Evolutionary conservation across 2,329 filamentous ascomycete genomes (phyloP), one percentile per base, ranked within the genome.

Genomic region (Fusarium torulosum): DNA sequence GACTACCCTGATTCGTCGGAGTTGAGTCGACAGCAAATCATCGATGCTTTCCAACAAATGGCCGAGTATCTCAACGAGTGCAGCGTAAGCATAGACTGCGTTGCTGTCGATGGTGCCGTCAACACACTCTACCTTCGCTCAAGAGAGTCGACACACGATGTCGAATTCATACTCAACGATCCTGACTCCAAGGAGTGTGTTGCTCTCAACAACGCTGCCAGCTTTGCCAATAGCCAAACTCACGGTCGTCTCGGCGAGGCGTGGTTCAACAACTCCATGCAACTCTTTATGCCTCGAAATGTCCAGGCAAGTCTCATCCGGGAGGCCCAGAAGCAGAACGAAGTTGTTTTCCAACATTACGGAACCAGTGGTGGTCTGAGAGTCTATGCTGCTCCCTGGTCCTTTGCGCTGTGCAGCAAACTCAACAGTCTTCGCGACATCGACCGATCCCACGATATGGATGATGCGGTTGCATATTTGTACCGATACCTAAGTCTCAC

Each of bases 221-320:
- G 35, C 27, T 69, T 63, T 21, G 70, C 70, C 44, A 67, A 72
- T 21, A 45, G n/a, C 11, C 41, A 60, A n/a, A 33, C 64, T 2
- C 49, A 63, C 2, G 69, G 53, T 7, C 42, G 19, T 13, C 70
- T 72, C n/a, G 70, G 70, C 10, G 46, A 63, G 13, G 50, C 66
- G 20, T 72, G 70, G 70, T 63, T 72, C 59, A 70, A 66, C 54
- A 72, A 61, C 49, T 71, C 70, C 0, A 72, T 70, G 46, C 67
- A 69, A 37, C 53, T 72, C 23, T 68, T 71, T 21, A 51, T 69
- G 52, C 47, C 65, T 9, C 45, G 46, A 29, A 38, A 59, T 43
- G 49, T 67, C 7, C 69, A 70, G 40, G 38, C 44, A 2, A 33
- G 51, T 7, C 61, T 70, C 27, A 35, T 68, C 2, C 27, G 42